Percentiles rank a stretch among this genome's conserved stretches.
These are phyloP conservation scores for Kwoniella shivajii DNA, from an alignment of 1,284 basidiomycete species.

Conservation along the genomic window DNA sequence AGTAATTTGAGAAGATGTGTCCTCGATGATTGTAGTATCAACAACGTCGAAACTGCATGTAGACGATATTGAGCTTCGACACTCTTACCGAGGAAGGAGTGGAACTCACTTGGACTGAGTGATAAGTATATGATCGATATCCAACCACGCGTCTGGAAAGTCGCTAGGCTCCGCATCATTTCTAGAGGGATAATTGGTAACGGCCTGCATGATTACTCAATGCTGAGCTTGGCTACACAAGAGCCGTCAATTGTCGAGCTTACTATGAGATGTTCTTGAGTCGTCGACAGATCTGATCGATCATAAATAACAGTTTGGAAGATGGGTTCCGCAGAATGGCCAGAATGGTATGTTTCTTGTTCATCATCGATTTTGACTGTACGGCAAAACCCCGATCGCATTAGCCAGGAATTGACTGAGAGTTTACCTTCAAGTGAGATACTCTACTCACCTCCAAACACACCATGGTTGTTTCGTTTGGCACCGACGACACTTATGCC, in stretches of 20 bases:
- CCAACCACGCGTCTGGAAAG: conserved; percentile 17
- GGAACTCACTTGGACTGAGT: conserved; percentile 4
- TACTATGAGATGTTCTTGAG: conserved; percentile 24
- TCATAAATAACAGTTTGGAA: conserved; percentile 19
- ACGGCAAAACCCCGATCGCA: neutral
- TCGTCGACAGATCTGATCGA: conserved; percentile 3
- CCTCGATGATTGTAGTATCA: conserved; percentile 16
- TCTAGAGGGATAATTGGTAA: conserved; percentile 7
- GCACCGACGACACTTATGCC: conserved; percentile 30
- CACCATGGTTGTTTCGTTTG: conserved; percentile 32
- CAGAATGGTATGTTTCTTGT: conserved; percentile 5
- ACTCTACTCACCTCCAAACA: conserved; percentile 7
- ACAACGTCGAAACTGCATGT: conserved; percentile 8
- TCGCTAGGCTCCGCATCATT: neutral
- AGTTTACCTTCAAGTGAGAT: neutral
- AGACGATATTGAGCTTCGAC: too few relatives aligned
- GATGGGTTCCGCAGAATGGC: neutral
- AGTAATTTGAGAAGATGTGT: conserved; percentile 7
- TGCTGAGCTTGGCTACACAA: too few relatives aligned
- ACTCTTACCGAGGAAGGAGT: neutral
- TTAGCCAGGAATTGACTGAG: neutral
- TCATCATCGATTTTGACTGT: conserved; percentile 20
- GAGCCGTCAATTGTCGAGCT: too few relatives aligned
- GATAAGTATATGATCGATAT: conserved; percentile 16
- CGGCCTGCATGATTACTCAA: neutral